Base-by-base conservation (phyloP, 2,329 filamentous ascomycete species). In the Hypoxylon sp. region DNA sequence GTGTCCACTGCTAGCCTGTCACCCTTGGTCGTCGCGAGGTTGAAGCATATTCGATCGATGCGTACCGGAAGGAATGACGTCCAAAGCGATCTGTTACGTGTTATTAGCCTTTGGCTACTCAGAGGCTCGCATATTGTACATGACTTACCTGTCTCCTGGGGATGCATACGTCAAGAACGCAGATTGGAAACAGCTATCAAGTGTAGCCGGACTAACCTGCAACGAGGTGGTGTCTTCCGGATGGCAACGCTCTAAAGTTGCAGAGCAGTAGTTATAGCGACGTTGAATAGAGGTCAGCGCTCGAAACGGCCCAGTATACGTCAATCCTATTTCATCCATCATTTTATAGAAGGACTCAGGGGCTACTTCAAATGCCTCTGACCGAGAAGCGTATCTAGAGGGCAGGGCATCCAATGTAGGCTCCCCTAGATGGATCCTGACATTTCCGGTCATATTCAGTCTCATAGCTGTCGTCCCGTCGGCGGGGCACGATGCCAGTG, bases 111-210 rank as follows among this genome's bases (percentile, higher is more conserved):
- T 5, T 2, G 14, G 17, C 2, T 11, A n/a, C 31, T 13, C 17
- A 31, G 31, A 17, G 6, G 6, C 17, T 35, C 46, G 14, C 4
- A 31, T 37, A 25, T 25, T 27, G 14, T 35, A 13, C 11, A 7
- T 22, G 22, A 72, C 77, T 65, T 73, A 79, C 78, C 73, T 76
- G 44, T 84, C 82, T 10, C 80, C 81, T 0, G 82, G 81, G 0
- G 79, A 81, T 0, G 82, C 76, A 25, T 81, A 80, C 0, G 82
- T 76, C n/a, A 81, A 75, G 59, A 83, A 84, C 0, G 81, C 80
- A 0, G 81, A 78, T 53, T 84, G 82, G 6, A 84, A 77, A 61
- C 81, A 83, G 20, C 74, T 77, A 53, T 84, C 82, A 7, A 84
- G 72, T 0, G 79, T 82, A 0, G 82, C 82, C 1, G 82, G 82